Base-by-base conservation (phyloP, 2,329 filamentous ascomycete species). In the Fusarium verticillioides region DNA sequence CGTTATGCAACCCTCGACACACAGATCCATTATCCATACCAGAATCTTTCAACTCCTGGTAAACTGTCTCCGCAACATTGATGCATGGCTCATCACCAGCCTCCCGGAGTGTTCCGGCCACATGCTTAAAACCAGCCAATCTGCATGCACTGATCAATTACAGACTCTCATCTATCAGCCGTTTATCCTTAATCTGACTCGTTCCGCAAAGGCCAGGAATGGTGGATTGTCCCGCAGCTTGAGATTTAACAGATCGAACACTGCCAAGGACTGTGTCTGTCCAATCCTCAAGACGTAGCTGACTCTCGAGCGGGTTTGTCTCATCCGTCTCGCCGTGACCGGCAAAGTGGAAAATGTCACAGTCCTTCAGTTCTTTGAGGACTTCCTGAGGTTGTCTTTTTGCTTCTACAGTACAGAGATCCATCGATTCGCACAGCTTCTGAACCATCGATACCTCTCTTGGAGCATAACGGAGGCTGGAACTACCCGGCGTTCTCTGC, bases 391-490 rank as follows among this genome's bases (percentile, higher is more conserved):
- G 26, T 4, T 4, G 5, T 13, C 37, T 10, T 15, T 13, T 5
- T 4, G 59, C 39, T 3, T 58, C 39, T 7, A 39, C 21, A 1
- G 39, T 28, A 0, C 7, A 6, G 7, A 63, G 13, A 1, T 23
- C 0, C 53, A 63, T 47, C 0, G 34, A 34, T 0, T 47, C 2
- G 0, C 40, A 60, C 1, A 60, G 0, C 12, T 44, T 6, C 5
- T 26, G 59, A 9, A 61, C 50, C 13, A 58, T 61, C 1, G 21
- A 30, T 5, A 61, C 0, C 16, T 61, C 59, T 1, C 13, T 32
- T 1, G 23, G 19, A 0, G 59, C 59, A 26, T 43, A 32, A 0
- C 50, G 39, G 0, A 61, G 40, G 1, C 7, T 58, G 5, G 50
- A 36, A 26, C 32, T 26, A 0, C 50, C 59, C 0, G 50, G 59